A percentile compares a stretch with the other conserved stretches of the same genome.
Evolutionary conservation across 331 rosid species (phyloP).

Genomic region (Telfairia occidentalis): DNA sequence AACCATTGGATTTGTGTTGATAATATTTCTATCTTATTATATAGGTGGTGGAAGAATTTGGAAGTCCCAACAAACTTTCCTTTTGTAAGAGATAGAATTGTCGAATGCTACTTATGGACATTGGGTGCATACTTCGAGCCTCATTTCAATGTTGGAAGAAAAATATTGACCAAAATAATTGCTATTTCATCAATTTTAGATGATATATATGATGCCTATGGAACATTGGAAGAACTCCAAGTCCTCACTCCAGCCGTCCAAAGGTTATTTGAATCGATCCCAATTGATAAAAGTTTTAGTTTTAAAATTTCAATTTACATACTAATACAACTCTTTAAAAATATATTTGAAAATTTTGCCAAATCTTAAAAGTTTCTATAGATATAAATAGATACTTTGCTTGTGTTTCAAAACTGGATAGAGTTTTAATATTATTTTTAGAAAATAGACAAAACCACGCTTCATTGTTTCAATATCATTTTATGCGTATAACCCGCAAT

Average conservation of each 20-base stretch:
- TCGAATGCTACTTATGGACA: conserved; percentile 29
- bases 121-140: conserved; percentile 19
- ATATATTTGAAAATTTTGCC: background rate
- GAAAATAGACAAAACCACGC: too few species aligned
- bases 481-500: too few species aligned
- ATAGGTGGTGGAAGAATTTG: conserved; percentile 38
- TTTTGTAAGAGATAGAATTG: conserved; percentile 34
- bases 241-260: background rate
- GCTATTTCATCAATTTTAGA: background rate
- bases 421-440: too few species aligned
- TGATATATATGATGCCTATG: background rate
- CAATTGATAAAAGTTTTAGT: too few species aligned
- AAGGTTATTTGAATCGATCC: too few species aligned
- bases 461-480: too few species aligned
- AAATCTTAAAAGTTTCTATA: background rate
- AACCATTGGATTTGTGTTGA: too few species aligned
- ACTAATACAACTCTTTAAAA: background rate
- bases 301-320: too few species aligned
- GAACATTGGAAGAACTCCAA: conserved; percentile 4
- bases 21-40: background rate
- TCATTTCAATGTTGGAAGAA: conserved; percentile 13
- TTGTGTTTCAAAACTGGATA: too few species aligned
- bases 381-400: too few species aligned
- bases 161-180: background rate
- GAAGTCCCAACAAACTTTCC: conserved; percentile 19